phyloP scores from a whole-genome alignment of 1,139 yeast species.

The Geotrichum cucujoidarum region DNA sequence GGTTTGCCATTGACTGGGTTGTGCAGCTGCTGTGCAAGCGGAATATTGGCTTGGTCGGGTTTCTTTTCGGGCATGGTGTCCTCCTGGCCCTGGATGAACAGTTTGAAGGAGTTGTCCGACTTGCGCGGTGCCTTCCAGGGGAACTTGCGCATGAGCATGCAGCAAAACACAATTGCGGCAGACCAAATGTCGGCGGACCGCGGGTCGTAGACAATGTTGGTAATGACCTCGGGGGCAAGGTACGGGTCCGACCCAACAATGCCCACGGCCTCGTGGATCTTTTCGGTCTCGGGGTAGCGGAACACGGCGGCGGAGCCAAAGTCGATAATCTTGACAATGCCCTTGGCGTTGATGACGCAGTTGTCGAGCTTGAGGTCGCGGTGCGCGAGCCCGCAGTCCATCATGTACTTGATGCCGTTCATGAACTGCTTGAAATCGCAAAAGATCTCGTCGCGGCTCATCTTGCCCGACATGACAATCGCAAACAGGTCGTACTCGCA shows the following conservation, averaged over 20 bases:
- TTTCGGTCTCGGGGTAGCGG: constrained; percentile 77
- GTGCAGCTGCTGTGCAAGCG: neutral
- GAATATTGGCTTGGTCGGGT: neutral
- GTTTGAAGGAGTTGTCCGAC: constrained; percentile 76
- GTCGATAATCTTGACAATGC: constrained; percentile 86
- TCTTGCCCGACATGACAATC: constrained; percentile 92
- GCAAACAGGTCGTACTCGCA: constrained; percentile 96
- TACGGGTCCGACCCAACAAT: constrained; percentile 98
- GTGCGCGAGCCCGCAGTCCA: constrained; percentile 84
- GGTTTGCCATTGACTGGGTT: constrained; percentile 13
- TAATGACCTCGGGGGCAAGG: constrained; percentile 90
- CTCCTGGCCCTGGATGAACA: constrained; percentile 48
- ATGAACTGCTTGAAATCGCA: constrained; percentile 86
- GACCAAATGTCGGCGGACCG: constrained; percentile 96
- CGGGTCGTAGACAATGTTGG: constrained; percentile 74
- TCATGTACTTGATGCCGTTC: constrained; percentile 79
- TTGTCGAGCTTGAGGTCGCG: constrained; percentile 93
- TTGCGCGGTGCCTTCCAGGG: constrained; percentile 95
- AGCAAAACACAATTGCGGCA: constrained; percentile 87
- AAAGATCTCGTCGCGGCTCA: constrained; percentile 81
- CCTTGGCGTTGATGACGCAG: constrained; percentile 81
- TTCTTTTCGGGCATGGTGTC: constrained; percentile 21
- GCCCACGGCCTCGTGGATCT: constrained; percentile 81
- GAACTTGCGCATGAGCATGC: constrained; percentile 89
- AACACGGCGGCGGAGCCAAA: constrained; percentile 96